These are phyloP conservation scores for Thuja plicata DNA, from an alignment of 83 land plant species.

Conservation along the genomic window DNA sequence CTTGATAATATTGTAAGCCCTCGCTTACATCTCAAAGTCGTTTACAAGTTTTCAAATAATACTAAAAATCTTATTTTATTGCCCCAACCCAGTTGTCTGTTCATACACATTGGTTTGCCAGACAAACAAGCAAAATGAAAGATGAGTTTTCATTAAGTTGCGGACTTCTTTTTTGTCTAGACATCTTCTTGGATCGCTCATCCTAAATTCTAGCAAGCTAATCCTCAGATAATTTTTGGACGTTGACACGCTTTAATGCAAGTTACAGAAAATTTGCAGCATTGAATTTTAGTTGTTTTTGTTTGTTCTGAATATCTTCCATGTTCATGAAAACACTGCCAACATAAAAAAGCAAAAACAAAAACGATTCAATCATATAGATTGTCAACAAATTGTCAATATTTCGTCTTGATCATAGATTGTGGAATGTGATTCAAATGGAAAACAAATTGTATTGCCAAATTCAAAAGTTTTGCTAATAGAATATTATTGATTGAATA, in stretches of 20 bases:
- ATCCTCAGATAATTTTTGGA: background rate
- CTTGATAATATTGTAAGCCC: background rate
- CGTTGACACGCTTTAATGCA: slow-evolving; percentile 19
- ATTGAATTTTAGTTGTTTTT: background rate
- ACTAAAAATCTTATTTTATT: background rate
- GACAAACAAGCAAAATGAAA: background rate
- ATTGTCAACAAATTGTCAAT: too few species aligned
- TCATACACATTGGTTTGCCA: background rate
- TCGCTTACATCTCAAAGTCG: background rate
- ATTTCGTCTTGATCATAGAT: too few species aligned
- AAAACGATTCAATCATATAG: too few species aligned
- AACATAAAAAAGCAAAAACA: too few species aligned
- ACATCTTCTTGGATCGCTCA: background rate
- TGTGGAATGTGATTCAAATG: too few species aligned
- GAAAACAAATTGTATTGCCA: too few species aligned
- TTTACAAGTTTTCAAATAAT: background rate
- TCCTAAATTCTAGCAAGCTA: background rate
- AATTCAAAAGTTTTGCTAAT: too few species aligned
- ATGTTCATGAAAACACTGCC: too few species aligned
- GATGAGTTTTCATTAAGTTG: background rate
- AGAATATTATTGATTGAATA: too few species aligned
- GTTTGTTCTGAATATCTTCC: background rate
- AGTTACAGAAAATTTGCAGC: background rate
- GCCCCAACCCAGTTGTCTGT: background rate
- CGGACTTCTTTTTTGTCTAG: background rate